Conservation (phyloP, 2,329 filamentous ascomycete genomes). For the Aspergillus japonicus region DNA sequence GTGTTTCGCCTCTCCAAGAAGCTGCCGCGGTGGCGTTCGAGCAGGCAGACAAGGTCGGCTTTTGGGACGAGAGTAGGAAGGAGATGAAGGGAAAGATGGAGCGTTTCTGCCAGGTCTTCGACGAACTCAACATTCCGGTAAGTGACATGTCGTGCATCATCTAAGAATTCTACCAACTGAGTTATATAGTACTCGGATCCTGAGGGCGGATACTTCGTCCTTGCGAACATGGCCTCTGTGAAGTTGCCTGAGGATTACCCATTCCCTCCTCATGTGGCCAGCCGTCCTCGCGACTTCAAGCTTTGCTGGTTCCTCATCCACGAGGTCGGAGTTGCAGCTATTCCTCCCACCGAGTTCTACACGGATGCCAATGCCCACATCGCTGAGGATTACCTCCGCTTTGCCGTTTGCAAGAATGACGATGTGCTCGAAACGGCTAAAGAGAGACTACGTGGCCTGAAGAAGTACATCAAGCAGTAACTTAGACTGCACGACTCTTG, state of each 20-base stretch:
- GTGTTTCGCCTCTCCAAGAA: slow-evolving; percentile 90
- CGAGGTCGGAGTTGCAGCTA: slow-evolving; percentile 91
- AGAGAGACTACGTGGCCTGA: slow-evolving; percentile 69
- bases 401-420: slow-evolving; percentile 95
- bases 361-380: slow-evolving; percentile 79
- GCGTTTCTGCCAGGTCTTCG: slow-evolving; percentile 78
- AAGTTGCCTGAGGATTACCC: slow-evolving; percentile 78
- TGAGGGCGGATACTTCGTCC: slow-evolving; percentile 95
- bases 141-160: slow-evolving; percentile 11
- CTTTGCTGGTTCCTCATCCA: slow-evolving; percentile 95
- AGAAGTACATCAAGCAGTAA: slow-evolving; percentile 61
- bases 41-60: slow-evolving; percentile 76
- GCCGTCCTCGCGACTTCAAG: slow-evolving; percentile 87
- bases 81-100: slow-evolving; percentile 92
- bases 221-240: slow-evolving; percentile 89
- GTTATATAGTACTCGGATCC: slow-evolving; percentile 71
- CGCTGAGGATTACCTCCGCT: slow-evolving; percentile 89
- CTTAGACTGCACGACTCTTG: not conserved
- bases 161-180: slow-evolving; percentile 3
- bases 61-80: slow-evolving; percentile 78
- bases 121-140: slow-evolving; percentile 68
- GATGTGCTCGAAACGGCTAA: slow-evolving; percentile 77
- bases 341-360: slow-evolving; percentile 96
- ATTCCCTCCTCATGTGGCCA: slow-evolving; percentile 85
- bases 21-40: slow-evolving; percentile 93